Conservation (phyloP, 139 green algal species). For the Trebouxia sp. region DNA sequence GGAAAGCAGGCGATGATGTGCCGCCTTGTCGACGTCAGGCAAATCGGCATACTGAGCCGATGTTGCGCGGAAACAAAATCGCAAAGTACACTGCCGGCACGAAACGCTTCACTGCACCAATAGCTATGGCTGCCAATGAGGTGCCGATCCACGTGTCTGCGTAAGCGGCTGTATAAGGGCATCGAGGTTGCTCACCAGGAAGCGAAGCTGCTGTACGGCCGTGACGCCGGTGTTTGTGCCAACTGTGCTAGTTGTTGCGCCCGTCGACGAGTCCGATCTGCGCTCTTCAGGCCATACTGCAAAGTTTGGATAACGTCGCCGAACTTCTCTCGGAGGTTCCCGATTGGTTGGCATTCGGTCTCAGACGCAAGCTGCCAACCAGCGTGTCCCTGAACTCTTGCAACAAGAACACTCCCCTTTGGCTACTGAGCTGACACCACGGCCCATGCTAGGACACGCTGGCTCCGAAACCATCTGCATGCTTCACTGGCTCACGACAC, state of each 20-base stretch:
- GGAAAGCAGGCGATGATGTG: background rate
- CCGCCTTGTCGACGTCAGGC: background rate
- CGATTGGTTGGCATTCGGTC: background rate
- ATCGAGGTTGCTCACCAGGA: background rate
- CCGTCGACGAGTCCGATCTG: conserved; percentile 4
- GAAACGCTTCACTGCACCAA: too few relatives aligned
- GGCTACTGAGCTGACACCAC: too few relatives aligned
- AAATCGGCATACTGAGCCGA: too few relatives aligned
- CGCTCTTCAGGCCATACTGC: conserved; percentile 1
- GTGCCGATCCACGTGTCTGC: background rate
- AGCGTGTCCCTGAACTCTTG: too few relatives aligned
- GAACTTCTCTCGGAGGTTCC: background rate
- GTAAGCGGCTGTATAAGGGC: background rate
- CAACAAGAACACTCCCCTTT: too few relatives aligned
- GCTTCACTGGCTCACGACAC: too few relatives aligned
- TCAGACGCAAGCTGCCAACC: too few relatives aligned
- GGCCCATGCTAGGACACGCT: too few relatives aligned
- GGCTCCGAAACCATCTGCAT: too few relatives aligned
- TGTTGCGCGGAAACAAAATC: too few relatives aligned
- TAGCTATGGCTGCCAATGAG: background rate
- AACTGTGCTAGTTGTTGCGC: background rate
- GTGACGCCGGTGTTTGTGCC: conserved; percentile 3
- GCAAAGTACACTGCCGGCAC: too few relatives aligned
- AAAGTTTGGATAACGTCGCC: background rate
- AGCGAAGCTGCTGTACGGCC: background rate